phyloP scores from a whole-genome alignment of 2,329 filamentous ascomycete genomes.

The Monilinia polystroma region DNA sequence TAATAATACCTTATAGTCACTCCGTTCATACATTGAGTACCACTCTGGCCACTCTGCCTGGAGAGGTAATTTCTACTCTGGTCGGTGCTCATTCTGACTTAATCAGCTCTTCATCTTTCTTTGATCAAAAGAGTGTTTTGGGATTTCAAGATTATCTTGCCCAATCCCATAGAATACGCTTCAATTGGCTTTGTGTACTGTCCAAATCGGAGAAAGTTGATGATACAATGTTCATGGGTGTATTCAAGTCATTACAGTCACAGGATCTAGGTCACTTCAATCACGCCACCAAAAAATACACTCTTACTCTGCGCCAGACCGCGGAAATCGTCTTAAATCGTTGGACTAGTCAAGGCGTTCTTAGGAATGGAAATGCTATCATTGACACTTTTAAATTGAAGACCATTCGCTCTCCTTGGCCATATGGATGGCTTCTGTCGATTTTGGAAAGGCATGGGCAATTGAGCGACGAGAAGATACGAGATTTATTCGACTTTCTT shows the following conservation, averaged over 20 bases:
- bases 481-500: constrained; percentile 21
- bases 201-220: constrained; percentile 25
- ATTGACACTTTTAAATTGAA: constrained; percentile 18
- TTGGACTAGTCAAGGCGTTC: constrained; percentile 30
- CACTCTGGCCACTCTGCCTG: constrained; percentile 25
- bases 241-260: constrained; percentile 20
- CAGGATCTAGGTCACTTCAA: background rate
- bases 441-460: constrained; percentile 14
- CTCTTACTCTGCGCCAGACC: constrained; percentile 17
- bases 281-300: constrained; percentile 6
- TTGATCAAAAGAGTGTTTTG: background rate
- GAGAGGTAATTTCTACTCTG: constrained; percentile 15
- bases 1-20: constrained; percentile 7
- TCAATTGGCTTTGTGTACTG: constrained; percentile 30
- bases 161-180: constrained; percentile 8
- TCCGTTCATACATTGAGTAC: constrained; percentile 27
- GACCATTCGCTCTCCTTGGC: background rate
- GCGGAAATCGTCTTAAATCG: constrained; percentile 27
- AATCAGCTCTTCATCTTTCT: background rate
- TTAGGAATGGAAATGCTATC: constrained; percentile 23
- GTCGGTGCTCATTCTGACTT: constrained; percentile 13
- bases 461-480: constrained; percentile 25
- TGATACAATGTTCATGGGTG: constrained; percentile 22
- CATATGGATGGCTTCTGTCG: constrained; percentile 6
- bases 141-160: constrained; percentile 3